phyloP scores from a whole-genome alignment of 116 monocot species.

The Cymodocea nodosa region DNA sequence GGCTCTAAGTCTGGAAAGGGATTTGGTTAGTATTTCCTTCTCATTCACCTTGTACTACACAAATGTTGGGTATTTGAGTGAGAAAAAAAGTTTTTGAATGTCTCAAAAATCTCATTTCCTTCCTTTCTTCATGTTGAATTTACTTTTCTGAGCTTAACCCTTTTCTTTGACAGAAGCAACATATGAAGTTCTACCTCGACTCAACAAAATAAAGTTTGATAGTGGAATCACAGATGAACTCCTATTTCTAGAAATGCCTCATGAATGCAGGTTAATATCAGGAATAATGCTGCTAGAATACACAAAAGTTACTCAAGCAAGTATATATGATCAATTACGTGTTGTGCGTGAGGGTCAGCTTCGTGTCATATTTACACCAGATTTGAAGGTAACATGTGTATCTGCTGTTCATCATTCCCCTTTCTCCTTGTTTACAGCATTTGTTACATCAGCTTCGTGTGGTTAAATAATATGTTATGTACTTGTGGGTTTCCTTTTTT shows the following conservation, averaged over 20 bases:
- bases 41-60: background rate
- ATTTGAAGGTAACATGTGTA: conserved; percentile 46
- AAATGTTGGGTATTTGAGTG: background rate
- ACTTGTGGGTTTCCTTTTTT: background rate
- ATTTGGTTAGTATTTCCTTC: conserved; percentile 56
- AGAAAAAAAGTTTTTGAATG: too few relatives aligned
- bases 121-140: background rate
- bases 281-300: conserved; percentile 86
- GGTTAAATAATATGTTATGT: background rate
- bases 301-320: conserved; percentile 70
- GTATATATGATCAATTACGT: conserved; percentile 80
- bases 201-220: conserved; percentile 80
- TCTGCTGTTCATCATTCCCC: too few relatives aligned
- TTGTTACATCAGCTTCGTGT: too few relatives aligned
- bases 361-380: conserved; percentile 73
- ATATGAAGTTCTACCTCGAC: conserved; percentile 80
- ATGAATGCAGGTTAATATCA: conserved; percentile 50
- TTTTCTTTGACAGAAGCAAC: conserved; percentile 45
- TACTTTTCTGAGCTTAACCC: background rate
- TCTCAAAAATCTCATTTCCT: background rate
- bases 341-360: conserved; percentile 86
- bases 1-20: conserved; percentile 77
- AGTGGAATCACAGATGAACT: conserved; percentile 83
- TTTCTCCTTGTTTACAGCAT: too few relatives aligned
- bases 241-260: conserved; percentile 71